Base-by-base conservation (phyloP, 345 rosid species). In the Salix suchowensis region DNA sequence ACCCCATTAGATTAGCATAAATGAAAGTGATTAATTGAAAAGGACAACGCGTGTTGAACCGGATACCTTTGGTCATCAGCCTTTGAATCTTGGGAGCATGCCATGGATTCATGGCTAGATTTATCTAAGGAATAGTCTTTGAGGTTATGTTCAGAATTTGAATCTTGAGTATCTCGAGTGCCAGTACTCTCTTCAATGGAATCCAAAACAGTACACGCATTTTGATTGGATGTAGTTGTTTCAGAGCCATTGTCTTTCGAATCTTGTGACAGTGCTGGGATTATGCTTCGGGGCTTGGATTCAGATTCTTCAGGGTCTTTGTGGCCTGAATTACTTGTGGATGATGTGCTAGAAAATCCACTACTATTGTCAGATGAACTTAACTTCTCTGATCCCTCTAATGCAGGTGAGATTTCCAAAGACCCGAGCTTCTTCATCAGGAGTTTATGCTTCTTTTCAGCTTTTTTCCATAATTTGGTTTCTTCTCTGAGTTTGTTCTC, bases 401-500 rank as follows among this genome's bases (percentile, higher is more conserved):
- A 70, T 74, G 69, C 40, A 18, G 76, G 71, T 11, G 82, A 82
- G 69, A 79, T 70, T 67, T 89, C 86, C 74, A 86, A 74, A n/a
- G 85, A 83, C 44, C 85, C 85, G 48, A 95, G 88, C 87, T 91
- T 93, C 67, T 86, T 90, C 82, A 64, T 83, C 78, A 93, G 79
- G 79, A 84, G 72, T 15, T 82, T 82, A 0, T 90, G 90, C 77
- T 86, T 95, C 81, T 85, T 91, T 73, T 89, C 96, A 62, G 97
- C 93, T 79, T 84, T 90, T 74, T 84, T 82, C 84, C 88, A 88
- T 52, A 88, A 60, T 83, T 84, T 84, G 74, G 80, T 88, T 89
- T 91, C 98, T 83, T 91, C 88, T 79, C 66, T 89, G 5, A 95
- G 82, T 62, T 82, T 80, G 34, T 74, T 81, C 87, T 95, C 96